Conservation (phyloP, 208 protist species). For the Acanthamoeba polyphaga region DNA sequence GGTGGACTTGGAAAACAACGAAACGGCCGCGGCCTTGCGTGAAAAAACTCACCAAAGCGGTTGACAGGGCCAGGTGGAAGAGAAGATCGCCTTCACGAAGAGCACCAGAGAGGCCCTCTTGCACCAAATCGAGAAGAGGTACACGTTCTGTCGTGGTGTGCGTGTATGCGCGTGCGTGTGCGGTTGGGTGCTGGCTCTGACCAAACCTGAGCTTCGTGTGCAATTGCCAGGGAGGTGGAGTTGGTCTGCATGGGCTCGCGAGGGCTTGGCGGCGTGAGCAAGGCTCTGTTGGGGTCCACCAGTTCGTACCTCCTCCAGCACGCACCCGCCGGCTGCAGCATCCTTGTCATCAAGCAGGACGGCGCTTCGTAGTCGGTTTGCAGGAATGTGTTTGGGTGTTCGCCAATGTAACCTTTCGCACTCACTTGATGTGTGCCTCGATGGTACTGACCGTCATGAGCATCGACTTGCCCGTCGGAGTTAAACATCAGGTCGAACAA, state of each 20-base stretch:
- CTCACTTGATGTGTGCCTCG: no score
- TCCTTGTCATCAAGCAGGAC: slow-evolving; percentile 5
- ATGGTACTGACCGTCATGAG: no score
- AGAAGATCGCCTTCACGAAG: slow-evolving; percentile 6
- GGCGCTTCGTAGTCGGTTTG: no score
- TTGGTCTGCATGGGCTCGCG: slow-evolving; percentile 40
- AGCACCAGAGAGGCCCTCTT: background rate
- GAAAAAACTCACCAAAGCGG: no score
- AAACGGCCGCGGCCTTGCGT: no score
- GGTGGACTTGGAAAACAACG: no score
- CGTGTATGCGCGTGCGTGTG: background rate
- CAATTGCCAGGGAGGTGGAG: background rate
- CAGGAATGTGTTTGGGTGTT: no score
- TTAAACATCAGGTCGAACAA: no score
- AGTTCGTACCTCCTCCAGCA: slow-evolving; percentile 18
- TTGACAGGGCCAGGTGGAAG: background rate
- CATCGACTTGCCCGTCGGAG: no score
- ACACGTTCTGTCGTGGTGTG: background rate
- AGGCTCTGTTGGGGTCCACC: background rate
- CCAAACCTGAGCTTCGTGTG: background rate
- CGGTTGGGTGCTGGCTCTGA: background rate
- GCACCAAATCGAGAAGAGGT: slow-evolving; percentile 15
- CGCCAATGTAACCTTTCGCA: no score
- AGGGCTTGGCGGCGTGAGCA: background rate
- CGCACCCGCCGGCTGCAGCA: background rate